These are phyloP conservation scores for Aspergillus chevalieri DNA, from an alignment of 2,329 filamentous ascomycete genomes.

Conservation along the genomic window DNA sequence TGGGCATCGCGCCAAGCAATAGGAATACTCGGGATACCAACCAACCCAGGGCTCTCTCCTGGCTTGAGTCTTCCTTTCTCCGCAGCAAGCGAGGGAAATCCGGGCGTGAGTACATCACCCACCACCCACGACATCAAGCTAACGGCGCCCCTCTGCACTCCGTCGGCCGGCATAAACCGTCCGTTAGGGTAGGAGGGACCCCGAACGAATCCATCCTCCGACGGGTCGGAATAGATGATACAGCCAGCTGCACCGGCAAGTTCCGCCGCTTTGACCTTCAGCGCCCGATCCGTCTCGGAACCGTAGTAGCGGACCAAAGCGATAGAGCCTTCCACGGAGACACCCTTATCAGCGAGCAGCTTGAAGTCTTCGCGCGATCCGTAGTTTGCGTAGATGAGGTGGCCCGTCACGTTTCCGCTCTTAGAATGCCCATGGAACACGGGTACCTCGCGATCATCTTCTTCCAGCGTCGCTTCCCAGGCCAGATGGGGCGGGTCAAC, in stretches of 20 bases:
- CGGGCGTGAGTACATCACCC: conserved; percentile 88
- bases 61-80: conserved; percentile 58
- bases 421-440: conserved; percentile 88
- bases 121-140: conserved; percentile 74
- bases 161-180: conserved; percentile 71
- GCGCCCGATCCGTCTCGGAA: conserved; percentile 61
- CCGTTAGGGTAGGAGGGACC: conserved; percentile 71
- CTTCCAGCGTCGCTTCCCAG: conserved; percentile 81
- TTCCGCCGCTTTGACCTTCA: conserved; percentile 89
- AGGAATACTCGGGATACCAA: conserved; percentile 82
- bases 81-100: conserved; percentile 56
- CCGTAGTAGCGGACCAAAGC: conserved; percentile 77
- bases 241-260: conserved; percentile 78
- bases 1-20: conserved; percentile 86
- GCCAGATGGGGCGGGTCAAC: conserved; percentile 60
- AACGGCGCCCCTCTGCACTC: conserved; percentile 76
- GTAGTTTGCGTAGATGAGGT: conserved; percentile 86
- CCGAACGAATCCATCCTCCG: conserved; percentile 71
- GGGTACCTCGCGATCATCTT: conserved; percentile 68
- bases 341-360: conserved; percentile 60
- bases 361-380: conserved; percentile 80
- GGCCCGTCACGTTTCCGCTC: conserved; percentile 77
- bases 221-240: conserved; percentile 86
- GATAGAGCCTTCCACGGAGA: conserved; percentile 73
- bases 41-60: conserved; percentile 65